phyloP scores from a whole-genome alignment of 2,329 filamentous ascomycete species.

The Ceratocystiopsis brevicomis region DNA sequence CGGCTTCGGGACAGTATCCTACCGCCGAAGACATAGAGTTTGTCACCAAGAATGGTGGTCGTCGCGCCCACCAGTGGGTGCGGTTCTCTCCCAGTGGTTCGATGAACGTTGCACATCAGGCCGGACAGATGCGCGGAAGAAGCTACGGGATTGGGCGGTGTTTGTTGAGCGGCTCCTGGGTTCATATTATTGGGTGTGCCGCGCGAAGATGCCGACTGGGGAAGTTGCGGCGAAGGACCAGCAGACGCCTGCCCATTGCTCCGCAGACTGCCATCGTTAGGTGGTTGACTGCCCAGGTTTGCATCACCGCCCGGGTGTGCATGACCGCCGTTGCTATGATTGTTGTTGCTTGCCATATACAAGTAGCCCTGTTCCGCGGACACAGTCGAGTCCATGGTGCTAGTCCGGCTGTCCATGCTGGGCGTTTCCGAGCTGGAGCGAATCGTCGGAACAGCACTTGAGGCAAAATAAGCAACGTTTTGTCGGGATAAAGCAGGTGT shows the following conservation, averaged over 20 bases:
- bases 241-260: conserved; percentile 35
- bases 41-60: conserved; percentile 86
- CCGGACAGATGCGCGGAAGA: conserved; percentile 43
- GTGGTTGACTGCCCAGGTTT: conserved; percentile 17
- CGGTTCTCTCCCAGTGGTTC: conserved; percentile 82
- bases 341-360: neutral
- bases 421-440: conserved; percentile 15
- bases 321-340: no score
- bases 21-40: conserved; percentile 91
- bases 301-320: conserved; percentile 12
- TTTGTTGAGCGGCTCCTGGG: no score
- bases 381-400: conserved; percentile 30
- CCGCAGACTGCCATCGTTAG: conserved; percentile 16
- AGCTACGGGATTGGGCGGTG: conserved; percentile 9
- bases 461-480: conserved; percentile 3
- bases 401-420: conserved; percentile 22
- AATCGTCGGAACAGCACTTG: no score
- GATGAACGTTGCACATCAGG: conserved; percentile 52
- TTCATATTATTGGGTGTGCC: conserved; percentile 13
- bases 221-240: conserved; percentile 33
- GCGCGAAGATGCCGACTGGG: conserved; percentile 13
- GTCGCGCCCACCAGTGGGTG: conserved; percentile 85
- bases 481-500: conserved; percentile 9
- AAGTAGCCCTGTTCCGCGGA: conserved; percentile 16
- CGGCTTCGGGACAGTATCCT: conserved; percentile 68